Base-by-base conservation (phyloP, 441 rosid genomes). In the Theobroma grandiflorum region DNA sequence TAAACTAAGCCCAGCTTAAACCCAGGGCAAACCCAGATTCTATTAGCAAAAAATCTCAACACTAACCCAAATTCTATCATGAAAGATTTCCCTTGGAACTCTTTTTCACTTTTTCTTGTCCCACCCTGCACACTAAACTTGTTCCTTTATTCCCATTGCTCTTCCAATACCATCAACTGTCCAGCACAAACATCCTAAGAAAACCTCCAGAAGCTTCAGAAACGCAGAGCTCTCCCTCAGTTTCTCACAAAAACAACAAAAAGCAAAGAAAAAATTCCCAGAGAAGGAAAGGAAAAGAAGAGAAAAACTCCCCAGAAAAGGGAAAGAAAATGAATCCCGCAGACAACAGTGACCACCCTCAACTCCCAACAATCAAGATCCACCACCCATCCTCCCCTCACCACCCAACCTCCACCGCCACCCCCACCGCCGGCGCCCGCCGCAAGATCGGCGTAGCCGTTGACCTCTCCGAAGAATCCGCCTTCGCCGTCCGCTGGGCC, bases 361-460 rank as follows among this genome's bases (percentile, higher is more conserved):
- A 87, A 63, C 97, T 92, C 61, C 96, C 98, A 15, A 84, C 85
- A 75, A 90, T 93, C 91, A 91, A 90, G 89, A 89, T 92, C 89
- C 93, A 85, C 74, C 93, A 90, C 80, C 90, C 94, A 20, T 78
- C 93, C 18, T 86, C 93, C 50, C 91, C 95, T 10, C 89, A 86
- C 84, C 88, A 85, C 91, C 79, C 83, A 3, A 62, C 88, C 78
- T 50, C 86, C 72, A 75, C 86, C 66, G 80, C 89, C 1, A 91
- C 97, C 20, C 97, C 94, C 42, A 89, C 96, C 37, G 88, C 96
- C 53, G 88, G 90, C 55, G 93, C 96, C 75, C 95, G 93, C 80
- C 97, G 96, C 70, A 94, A 86, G 87, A 88, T 95, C 79, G 96
- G 95, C 53, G 93, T 94, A 16, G 98, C 97, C 2, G 90, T 95